Base-by-base conservation (phyloP, 352 stramenopile genomes). In the Globisporangium parvum region DNA sequence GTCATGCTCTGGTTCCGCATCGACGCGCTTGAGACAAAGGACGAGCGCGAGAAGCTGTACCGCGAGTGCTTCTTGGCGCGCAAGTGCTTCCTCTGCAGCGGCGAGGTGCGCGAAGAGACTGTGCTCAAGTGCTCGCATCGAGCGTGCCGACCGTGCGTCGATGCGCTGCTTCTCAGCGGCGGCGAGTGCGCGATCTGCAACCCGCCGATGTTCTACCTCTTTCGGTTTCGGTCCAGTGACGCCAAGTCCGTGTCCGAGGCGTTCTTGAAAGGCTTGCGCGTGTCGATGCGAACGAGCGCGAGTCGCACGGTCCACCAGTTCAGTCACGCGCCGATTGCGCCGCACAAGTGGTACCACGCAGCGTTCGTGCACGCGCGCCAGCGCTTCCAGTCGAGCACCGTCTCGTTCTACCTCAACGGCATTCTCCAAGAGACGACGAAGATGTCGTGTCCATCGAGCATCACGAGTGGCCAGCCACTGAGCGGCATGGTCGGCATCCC, bases 151-250 rank as follows among this genome's bases (percentile, higher is more conserved):
- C 67, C 63, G 5, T 91, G 80, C 28, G 62, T 75, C 23, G 77
- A 91, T 33, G 74, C 75, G 12, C 62, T 91, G 20, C 23, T 74
- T 0, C 80, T 71, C 47, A 70, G 53, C 51, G 76, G 78, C 6
- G 80, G 77, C 1, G 80, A 88, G 47, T 91, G 80, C 41, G 69
- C 81, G 9, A 70, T 88, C 44, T 91, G 80, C 57, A 91, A 91
- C 42, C 71, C 77, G 10, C 80, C 80, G 3, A 85, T 75, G 51
- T 85, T 91, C 52, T 88, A 85, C 53, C 51, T 91, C 14, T 88
- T 81, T 40, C 70, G 80, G 21, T 80, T 88, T 66, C 77, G 80
- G 1, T 91, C 80, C 9, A 62, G 75, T 17, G 80, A 91, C 49
- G 67, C 70, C 17, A 88, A 88, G 47, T 88, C 76, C 3, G 71